These are phyloP conservation scores for Detonula confervacea DNA, from an alignment of 352 stramenopile species.

Conservation along the genomic window DNA sequence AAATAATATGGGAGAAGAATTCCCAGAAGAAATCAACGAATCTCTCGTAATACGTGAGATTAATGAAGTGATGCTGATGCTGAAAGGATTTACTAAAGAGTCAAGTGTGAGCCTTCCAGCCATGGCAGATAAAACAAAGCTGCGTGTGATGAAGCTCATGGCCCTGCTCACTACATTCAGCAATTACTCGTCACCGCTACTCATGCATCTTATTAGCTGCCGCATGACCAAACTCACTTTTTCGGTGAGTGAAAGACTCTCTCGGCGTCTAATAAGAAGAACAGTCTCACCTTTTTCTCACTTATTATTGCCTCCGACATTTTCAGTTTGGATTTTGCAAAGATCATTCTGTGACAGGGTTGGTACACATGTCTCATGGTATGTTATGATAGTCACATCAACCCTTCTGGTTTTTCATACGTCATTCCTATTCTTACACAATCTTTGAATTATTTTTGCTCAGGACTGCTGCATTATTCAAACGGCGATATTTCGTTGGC, in stretches of 20 bases:
- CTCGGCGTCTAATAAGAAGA: not conserved
- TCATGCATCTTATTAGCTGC: constrained; percentile 5
- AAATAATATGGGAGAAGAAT: constrained; percentile 20
- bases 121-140: constrained; percentile 10
- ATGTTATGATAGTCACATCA: not conserved
- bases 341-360: not conserved
- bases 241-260: not conserved
- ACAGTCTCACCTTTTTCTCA: not conserved
- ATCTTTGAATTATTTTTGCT: not conserved
- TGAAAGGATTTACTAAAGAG: constrained; percentile 6
- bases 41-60: constrained; percentile 8
- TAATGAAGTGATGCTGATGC: constrained; percentile 2
- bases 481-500: constrained; percentile 1
- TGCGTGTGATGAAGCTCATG: constrained; percentile 12
- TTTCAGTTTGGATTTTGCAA: constrained; percentile 16
- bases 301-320: too few species aligned
- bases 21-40: constrained; percentile 11
- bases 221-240: constrained; percentile 10
- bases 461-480: constrained; percentile 10
- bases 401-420: not conserved
- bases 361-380: constrained; percentile 12
- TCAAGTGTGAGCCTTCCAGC: not conserved
- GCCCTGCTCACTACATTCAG: not conserved
- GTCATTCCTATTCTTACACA: not conserved
- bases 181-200: constrained; percentile 3